Conservation (phyloP, 1,139 yeast species). For the Magnusiomyces clavatus region DNA sequence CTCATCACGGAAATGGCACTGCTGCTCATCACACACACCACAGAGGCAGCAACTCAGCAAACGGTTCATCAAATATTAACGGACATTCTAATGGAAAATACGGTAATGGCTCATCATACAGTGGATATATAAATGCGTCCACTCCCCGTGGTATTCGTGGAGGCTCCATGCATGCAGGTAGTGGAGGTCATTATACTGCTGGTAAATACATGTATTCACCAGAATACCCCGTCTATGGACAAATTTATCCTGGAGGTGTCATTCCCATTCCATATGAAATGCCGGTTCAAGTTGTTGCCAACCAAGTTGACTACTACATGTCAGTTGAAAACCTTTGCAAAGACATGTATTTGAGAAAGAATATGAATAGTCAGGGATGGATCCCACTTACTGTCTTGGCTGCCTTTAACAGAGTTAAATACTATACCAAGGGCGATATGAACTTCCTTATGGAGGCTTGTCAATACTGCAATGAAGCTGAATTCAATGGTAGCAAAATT, state of each 20-base stretch:
- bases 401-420: slow-evolving; percentile 65
- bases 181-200: slow-evolving; percentile 6
- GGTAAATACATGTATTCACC: slow-evolving; percentile 6
- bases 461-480: slow-evolving; percentile 37
- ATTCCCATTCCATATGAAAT: slow-evolving; percentile 18
- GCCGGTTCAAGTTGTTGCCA: slow-evolving; percentile 27
- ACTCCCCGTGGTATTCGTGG: not conserved
- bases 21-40: slow-evolving; percentile 15
- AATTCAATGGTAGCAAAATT: slow-evolving; percentile 40
- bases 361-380: slow-evolving; percentile 74
- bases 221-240: slow-evolving; percentile 2
- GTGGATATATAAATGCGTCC: slow-evolving; percentile 8
- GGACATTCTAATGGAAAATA: slow-evolving; percentile 10
- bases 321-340: slow-evolving; percentile 79
- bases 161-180: slow-evolving; percentile 3
- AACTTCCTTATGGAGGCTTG: slow-evolving; percentile 42
- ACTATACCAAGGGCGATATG: slow-evolving; percentile 45
- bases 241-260: slow-evolving; percentile 1
- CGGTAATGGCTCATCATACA: slow-evolving; percentile 10
- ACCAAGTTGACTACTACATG: slow-evolving; percentile 82
- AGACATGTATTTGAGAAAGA: slow-evolving; percentile 69
- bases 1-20: slow-evolving; percentile 2
- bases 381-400: slow-evolving; percentile 57
- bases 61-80: slow-evolving; percentile 3
- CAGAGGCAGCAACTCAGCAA: slow-evolving; percentile 6